A percentile compares a stretch with the other conserved stretches of the same genome.
Evolutionary conservation across 1,284 basidiomycete genomes (phyloP).

Genomic region (Rhodotorula sp.): DNA sequence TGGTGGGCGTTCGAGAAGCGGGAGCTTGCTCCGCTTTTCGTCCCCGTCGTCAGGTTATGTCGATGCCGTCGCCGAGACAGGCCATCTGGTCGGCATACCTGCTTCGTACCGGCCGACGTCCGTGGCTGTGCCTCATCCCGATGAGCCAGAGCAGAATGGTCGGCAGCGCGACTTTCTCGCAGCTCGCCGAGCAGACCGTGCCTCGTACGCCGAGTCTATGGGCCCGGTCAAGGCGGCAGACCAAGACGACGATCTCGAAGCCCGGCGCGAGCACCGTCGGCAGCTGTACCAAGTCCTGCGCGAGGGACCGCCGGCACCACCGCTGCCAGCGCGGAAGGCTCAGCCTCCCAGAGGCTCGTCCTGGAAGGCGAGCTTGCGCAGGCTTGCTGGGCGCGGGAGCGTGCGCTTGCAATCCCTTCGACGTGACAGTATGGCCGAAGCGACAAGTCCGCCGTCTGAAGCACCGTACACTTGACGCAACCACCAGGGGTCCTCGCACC

Average conservation of each 20-base stretch:
- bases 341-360: no score
- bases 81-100: neutral
- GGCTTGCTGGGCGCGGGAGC: no score
- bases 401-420: no score
- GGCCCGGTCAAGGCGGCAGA: neutral
- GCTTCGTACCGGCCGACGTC: neutral
- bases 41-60: neutral
- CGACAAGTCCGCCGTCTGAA: no score
- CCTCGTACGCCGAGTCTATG: neutral
- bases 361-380: neutral
- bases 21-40: neutral
- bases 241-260: neutral
- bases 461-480: no score
- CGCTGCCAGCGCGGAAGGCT: neutral
- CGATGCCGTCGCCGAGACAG: neutral
- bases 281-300: conserved; percentile 3
- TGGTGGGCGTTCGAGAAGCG: neutral
- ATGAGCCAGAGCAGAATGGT: no score
- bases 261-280: neutral
- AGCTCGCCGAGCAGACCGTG: neutral
- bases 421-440: no score
- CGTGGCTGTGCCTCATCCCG: no score
- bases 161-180: neutral
- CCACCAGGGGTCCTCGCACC: no score
- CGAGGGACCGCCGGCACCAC: neutral